These are phyloP conservation scores for Metschnikowia hibisci DNA, from an alignment of 805 yeast species.

Conservation along the genomic window DNA sequence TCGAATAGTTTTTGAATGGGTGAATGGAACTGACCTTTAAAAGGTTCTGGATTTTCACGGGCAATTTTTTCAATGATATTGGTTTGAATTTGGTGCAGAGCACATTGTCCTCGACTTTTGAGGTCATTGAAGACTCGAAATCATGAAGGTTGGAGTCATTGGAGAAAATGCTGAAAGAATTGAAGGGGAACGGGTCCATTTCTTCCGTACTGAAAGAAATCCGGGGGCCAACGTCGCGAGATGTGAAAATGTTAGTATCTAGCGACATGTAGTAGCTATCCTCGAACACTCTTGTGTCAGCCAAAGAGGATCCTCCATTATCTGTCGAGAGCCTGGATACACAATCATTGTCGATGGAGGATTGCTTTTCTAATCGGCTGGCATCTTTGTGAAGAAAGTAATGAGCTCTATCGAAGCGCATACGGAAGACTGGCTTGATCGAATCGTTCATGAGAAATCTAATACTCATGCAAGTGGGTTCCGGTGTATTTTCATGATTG, in stretches of 20 bases:
- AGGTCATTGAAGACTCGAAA: slow-evolving; percentile 27
- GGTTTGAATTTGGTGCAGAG: slow-evolving; percentile 21
- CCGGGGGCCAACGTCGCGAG: slow-evolving; percentile 21
- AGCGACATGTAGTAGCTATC: slow-evolving; percentile 34
- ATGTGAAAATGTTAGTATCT: slow-evolving; percentile 32
- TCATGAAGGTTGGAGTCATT: slow-evolving; percentile 38
- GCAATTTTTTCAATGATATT: slow-evolving; percentile 26
- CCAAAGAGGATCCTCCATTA: slow-evolving; percentile 6
- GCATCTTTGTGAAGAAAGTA: slow-evolving; percentile 27
- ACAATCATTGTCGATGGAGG: slow-evolving; percentile 7
- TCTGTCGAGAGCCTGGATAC: slow-evolving; percentile 10
- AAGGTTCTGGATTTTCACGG: slow-evolving; percentile 33
- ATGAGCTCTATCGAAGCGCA: slow-evolving; percentile 27
- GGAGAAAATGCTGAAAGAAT: slow-evolving; percentile 28
- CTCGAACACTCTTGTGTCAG: slow-evolving; percentile 19
- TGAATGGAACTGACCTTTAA: slow-evolving; percentile 29
- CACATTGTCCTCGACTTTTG: slow-evolving; percentile 26
- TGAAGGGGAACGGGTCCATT: slow-evolving; percentile 35
- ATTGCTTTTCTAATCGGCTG: slow-evolving; percentile 10
- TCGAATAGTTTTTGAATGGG: slow-evolving; percentile 30
- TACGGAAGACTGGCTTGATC: slow-evolving; percentile 28
- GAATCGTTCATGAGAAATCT: slow-evolving; percentile 26
- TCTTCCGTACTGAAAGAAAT: slow-evolving; percentile 14
- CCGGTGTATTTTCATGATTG: slow-evolving; percentile 15
- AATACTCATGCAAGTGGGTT: slow-evolving; percentile 27